A percentile compares a stretch with the other conserved stretches of the same genome.
These are phyloP conservation scores for Thermothielavioides terrestris DNA, from an alignment of 495 filamentous ascomycete species.

Conservation along the genomic window DNA sequence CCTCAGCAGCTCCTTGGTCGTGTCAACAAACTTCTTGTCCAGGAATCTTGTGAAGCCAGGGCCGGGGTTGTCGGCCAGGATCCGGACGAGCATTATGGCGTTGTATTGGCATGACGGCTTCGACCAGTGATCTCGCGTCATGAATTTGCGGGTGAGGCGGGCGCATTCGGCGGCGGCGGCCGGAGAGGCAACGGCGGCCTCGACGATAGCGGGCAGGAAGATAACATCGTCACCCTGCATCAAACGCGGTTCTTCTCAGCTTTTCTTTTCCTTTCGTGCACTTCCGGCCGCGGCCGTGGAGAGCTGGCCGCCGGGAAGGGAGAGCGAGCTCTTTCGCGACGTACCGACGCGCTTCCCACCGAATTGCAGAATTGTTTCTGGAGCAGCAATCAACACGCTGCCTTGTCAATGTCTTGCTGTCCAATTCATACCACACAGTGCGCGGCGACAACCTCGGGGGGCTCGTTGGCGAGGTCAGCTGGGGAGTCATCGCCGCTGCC, in stretches of 20 bases:
- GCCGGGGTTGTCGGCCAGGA: constrained; percentile 87
- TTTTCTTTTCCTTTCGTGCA: too few relatives aligned
- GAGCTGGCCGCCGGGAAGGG: too few relatives aligned
- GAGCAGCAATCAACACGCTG: constrained; percentile 8
- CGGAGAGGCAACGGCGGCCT: constrained; percentile 86
- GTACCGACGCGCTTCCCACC: constrained; percentile 53
- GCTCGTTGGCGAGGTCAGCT: constrained; percentile 32
- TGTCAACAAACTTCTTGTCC: constrained; percentile 68
- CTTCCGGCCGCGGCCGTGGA: too few relatives aligned
- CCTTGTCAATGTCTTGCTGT: not conserved
- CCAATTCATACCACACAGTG: constrained; percentile 41
- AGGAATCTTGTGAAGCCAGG: constrained; percentile 78
- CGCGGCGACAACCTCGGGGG: constrained; percentile 50
- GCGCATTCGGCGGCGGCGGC: constrained; percentile 72
- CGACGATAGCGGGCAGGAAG: constrained; percentile 90
- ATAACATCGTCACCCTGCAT: constrained; percentile 85
- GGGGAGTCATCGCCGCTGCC: constrained; percentile 16
- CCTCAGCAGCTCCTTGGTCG: constrained; percentile 67
- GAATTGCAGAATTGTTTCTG: constrained; percentile 70
- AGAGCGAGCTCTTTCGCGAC: constrained; percentile 8
- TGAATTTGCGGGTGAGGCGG: constrained; percentile 67
- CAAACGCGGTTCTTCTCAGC: too few relatives aligned
- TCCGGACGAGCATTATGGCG: constrained; percentile 90
- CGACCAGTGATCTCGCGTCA: constrained; percentile 54
- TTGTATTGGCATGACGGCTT: constrained; percentile 79